Evolutionary conservation across 2,329 filamentous ascomycete species (phyloP), one percentile per base, ranked within the genome.

Genomic region (Colletotrichum spaethianum): DNA sequence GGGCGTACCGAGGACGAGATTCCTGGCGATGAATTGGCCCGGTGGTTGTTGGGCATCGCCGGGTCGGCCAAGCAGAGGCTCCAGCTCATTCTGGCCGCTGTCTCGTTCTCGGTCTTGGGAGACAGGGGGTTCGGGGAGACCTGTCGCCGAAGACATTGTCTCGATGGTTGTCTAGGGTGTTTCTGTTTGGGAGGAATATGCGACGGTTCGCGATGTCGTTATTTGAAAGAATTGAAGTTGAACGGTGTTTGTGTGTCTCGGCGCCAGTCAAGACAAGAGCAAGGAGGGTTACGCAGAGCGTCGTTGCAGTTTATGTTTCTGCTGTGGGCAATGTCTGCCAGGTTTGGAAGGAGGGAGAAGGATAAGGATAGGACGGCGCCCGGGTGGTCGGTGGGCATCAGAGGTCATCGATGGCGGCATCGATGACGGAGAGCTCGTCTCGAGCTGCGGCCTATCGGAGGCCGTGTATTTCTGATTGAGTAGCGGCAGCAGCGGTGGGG

Each of bases 11-110:
- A 93, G 88, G 74, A 93, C 84, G 50, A 97, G 86, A 78, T 98
- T 98, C 76, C 87, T 86, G 73, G 89, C 84, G 64, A 97, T 86
- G 31, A 90, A 85, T 71, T 89, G 87, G 20, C 88, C 87, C 46
- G 92, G 88, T 70, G 84, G 84, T 84, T 97, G 94, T 60, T 90
- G 89, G 12, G 90, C 93, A 83, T 95, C 93, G 57, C 94, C 94
- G 53, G 91, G 87, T 61, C 87, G 85, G 50, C 86, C 85, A 18
- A 87, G 83, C 12, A 87, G 80, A 38, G 85, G 86, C 74, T 85
- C 84, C 33, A 78, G 80, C 75, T 85, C 84, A 53, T 78, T 70
- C 12, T 73, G 74, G 46, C 81, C 82, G 26, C 67, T 55, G 50
- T 73, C 76, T 42, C 76, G 76, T 33, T 71, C 66, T 46, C 57